Base-by-base conservation (phyloP, 352 stramenopile species). In the Phytopythium sindhum region DNA sequence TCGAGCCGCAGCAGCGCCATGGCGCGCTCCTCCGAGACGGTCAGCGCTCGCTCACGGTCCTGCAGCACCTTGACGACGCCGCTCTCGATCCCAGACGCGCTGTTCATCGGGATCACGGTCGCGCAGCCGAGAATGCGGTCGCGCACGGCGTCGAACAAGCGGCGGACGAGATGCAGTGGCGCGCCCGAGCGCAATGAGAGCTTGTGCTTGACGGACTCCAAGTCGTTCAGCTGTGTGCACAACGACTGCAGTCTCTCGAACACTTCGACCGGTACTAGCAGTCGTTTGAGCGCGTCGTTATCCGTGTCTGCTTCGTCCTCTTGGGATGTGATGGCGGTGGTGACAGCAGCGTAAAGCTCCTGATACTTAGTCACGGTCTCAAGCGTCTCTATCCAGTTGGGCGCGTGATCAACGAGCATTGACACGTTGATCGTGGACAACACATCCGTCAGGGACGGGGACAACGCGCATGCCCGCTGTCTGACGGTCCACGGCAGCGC, bases 21-120 rank as follows among this genome's bases (percentile, higher is more conserved):
- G 11, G 8, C 31, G 53, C 19, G 28, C 53, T 48, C 9, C n/a
- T 59, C 35, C n/a, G 21, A 33, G 0, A 24, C 53, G 3, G 23
- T 44, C 21, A 59, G 53, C n/a, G 53, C 10, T 3, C 10, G n/a
- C 9, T 59, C 53, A 6, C 33, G 31, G 23, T 23, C 23, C 53
- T 48, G 19, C 21, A 59, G 53, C 21, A 59, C 53, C 35, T 33
- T 33, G 31, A 48, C 53, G 35, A 59, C 33, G n/a, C 53, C 53
- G 35, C 31, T 21, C n/a, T 59, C 53, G 35, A 59, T 23, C 0
- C 21, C 23, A 12, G 9, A 21, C n/a, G 31, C 4, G 53, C 35
- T 35, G 0, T 10, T 12, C 1, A 31, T 10, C 21, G 53, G 9
- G 14, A 59, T 4, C 3, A 5, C 33, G 11, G 23, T 10, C 12